phyloP scores from a whole-genome alignment of 345 rosid species.

The Eucalyptus caleyi region DNA sequence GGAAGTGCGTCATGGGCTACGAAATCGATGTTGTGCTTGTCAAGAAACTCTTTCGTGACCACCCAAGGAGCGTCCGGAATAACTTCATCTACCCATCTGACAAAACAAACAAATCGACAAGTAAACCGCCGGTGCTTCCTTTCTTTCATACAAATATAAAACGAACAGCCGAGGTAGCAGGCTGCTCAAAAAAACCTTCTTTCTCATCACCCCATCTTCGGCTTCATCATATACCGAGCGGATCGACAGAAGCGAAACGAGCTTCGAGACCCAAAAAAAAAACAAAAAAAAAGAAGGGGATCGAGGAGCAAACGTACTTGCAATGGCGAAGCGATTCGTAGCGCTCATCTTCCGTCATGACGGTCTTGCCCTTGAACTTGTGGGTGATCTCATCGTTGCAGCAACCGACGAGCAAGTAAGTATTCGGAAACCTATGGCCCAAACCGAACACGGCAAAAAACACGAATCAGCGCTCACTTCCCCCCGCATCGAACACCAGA shows the following conservation, averaged over 20 bases:
- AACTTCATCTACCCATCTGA: constrained; percentile 97
- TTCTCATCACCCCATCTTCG: neutral
- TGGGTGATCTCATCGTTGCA: constrained; percentile 85
- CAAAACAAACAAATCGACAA: neutral
- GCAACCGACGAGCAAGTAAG: constrained; percentile 82
- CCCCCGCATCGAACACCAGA: neutral
- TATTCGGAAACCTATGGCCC: constrained; percentile 54
- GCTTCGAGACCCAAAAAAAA: too few relatives aligned
- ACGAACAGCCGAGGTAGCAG: neutral
- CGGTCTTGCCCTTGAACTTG: constrained; percentile 84
- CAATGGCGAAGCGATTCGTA: constrained; percentile 95
- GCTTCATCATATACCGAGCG: neutral
- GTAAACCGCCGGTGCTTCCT: neutral
- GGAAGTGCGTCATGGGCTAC: constrained; percentile 96
- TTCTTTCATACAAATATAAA: neutral
- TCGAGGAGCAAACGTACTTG: constrained; percentile 40
- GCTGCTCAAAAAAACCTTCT: neutral
- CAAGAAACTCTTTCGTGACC: constrained; percentile 72
- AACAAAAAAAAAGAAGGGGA: accelerated
- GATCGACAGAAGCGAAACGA: neutral
- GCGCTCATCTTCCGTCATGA: constrained; percentile 73
- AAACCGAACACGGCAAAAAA: neutral
- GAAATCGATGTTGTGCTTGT: constrained; percentile 56
- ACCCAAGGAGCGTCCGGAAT: constrained; percentile 95
- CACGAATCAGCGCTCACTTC: neutral